Base-by-base conservation (phyloP, 1,284 basidiomycete genomes). In the Bjerkandera adusta region DNA sequence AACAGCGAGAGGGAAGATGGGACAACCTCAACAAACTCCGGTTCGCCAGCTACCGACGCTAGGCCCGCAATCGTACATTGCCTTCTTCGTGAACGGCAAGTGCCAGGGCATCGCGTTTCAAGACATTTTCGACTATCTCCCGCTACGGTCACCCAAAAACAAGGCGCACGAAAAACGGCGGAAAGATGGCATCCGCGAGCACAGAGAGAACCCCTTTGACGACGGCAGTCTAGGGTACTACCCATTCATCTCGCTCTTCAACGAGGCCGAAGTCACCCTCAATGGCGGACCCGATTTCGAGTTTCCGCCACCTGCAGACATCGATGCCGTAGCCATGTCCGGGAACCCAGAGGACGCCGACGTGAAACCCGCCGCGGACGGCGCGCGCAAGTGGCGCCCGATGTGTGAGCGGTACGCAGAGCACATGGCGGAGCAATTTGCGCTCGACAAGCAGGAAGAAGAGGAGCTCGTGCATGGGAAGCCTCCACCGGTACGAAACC, bases 211-310 rank as follows among this genome's bases (percentile, higher is more conserved):
- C 55, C 77, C 81, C 1, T 89, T 92, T 62, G 95, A 99, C 66
- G 97, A 99, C 64, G 97, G 97, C 8, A 87, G 86, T 15, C 69
- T 97, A 5, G 97, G 97, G 0, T 99, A 99, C 67, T 99, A 94
- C 62, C 92, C 95, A 0, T 87, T 97, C 69, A 82, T 97, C 43
- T 97, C 92, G 3, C 75, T 96, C 33, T 99, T 93, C 71, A 95
- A 94, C 52, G 86, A 89, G 45, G 97, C 92, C 1, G 81, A 85
- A 51, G 89, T 93, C 5, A 77, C 69, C 36, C 76, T 97, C 51
- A 97, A 97, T 62, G 83, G 93, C 24, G 95, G 94, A 0, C 93
- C 94, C 0, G 65, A 86, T 41, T 98, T 97, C 61, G 77, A 77
- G 1, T 89, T 78, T 58, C 80, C 88, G 1, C 94, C 93, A 3